Base-by-base conservation (phyloP, 2,329 filamentous ascomycete genomes). In the Aspergillus spinulosporus region DNA sequence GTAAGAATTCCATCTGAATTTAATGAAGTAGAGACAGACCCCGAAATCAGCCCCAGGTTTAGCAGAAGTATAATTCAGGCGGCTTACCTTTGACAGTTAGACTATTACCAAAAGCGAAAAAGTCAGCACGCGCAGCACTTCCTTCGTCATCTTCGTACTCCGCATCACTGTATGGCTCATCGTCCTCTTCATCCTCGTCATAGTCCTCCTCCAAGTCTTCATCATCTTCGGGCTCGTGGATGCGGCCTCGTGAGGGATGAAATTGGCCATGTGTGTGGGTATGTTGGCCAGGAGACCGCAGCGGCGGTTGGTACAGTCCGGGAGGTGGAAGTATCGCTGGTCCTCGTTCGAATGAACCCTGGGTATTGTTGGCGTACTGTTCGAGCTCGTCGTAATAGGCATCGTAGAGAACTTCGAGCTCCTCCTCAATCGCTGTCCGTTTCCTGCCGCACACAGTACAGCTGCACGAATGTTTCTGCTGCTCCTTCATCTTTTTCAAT, bases 401-500 rank as follows among this genome's bases (percentile, higher is more conserved):
- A 77, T 99, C 94, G 75, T 99, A 99, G 9, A 99, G 83, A 14
- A 96, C 92, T 72, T 99, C 94, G 9, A 99, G 81, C 75, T 99
- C 94, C 76, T 99, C 94, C 75, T 99, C 94, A 65, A 99, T 99
- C 39, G 94, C 94, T 9, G 89, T 96, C 52, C 94, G 86, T 78
- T 99, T 99, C 63, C 94, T 85, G 52, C 94, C 94, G 74, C 94
- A 99, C 40, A 99, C 93, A 3, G 92, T 95, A 75, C 94, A 99
- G 73, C 92, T 97, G 80, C 94, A 99, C 2, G 93, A 97, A 73
- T 97, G 92, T 76, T 97, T 97, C 74, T 99, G 94, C 75, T 99
- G 94, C 75, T 99, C 94, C 81, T 99, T 99, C 94, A 99, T 99
- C 80, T 99, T 99, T 70, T 90, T 92, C 55, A 99, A 78, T 0